phyloP scores from a whole-genome alignment of 192 early-diverging fungal genomes.

The Chytriomyces hyalinus region DNA sequence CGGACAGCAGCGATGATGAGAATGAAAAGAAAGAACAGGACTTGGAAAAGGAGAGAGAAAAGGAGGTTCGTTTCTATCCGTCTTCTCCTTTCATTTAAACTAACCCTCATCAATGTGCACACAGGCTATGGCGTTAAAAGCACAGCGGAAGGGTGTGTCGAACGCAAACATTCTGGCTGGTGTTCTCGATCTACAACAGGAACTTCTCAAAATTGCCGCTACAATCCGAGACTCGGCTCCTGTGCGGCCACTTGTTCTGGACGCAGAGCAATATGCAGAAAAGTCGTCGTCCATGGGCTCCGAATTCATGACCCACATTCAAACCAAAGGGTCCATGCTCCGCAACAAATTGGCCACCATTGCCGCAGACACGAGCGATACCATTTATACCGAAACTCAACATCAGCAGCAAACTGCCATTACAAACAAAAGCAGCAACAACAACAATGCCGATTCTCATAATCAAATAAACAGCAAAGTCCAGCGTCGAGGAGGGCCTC shows the following conservation, averaged over 20 bases:
- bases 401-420: neutral
- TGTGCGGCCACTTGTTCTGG: neutral
- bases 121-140: constrained; percentile 6
- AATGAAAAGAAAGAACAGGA: neutral
- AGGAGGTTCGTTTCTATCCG: neutral
- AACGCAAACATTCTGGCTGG: constrained; percentile 24
- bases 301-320: neutral
- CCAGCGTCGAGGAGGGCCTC: neutral
- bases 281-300: constrained; percentile 4
- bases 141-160: neutral
- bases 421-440: neutral
- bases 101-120: neutral
- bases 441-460: too few relatives aligned
- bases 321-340: neutral
- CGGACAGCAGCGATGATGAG: constrained; percentile 17
- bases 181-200: neutral
- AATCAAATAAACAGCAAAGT: neutral
- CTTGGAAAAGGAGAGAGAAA: too few relatives aligned
- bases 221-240: constrained; percentile 1
- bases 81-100: neutral
- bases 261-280: neutral
- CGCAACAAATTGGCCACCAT: constrained; percentile 12
- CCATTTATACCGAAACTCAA: neutral
- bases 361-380: neutral
- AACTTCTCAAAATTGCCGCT: neutral